A percentile compares a stretch with the other conserved stretches of the same genome.
phyloP scores from a whole-genome alignment of 495 filamentous ascomycete genomes.

The Echria macrotheca region DNA sequence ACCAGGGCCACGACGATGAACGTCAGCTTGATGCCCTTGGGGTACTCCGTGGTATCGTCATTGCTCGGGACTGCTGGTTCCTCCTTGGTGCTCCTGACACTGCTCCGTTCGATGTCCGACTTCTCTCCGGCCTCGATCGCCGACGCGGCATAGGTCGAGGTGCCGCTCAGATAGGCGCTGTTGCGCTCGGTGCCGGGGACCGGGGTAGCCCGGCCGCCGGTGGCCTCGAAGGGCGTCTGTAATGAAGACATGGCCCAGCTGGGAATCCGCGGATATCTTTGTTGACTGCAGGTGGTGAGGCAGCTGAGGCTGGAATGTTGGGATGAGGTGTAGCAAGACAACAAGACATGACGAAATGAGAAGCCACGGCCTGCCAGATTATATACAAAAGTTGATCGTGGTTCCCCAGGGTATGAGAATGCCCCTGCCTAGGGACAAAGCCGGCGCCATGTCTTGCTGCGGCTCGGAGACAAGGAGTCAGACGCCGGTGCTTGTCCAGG shows the following conservation, averaged over 20 bases:
- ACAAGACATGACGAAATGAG: not conserved
- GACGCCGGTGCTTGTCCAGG: no score
- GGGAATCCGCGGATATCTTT: no score
- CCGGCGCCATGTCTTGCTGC: no score
- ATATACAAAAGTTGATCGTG: no score
- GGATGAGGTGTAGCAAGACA: not conserved
- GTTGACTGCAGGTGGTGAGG: no score
- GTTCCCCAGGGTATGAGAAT: no score
- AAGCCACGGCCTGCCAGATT: no score
- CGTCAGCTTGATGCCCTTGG: constrained; percentile 27
- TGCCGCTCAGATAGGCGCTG: constrained; percentile 15
- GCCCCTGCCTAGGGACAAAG: no score
- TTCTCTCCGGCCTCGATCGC: constrained; percentile 7
- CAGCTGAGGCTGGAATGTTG: not conserved
- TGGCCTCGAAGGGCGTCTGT: no score
- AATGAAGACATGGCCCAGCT: not conserved
- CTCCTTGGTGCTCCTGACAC: constrained; percentile 6
- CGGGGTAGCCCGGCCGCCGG: not conserved
- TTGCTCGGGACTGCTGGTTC: not conserved
- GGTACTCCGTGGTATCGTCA: constrained; percentile 20
- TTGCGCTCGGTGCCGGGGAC: not conserved
- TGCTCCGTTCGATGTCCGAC: not conserved
- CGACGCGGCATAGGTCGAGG: constrained; percentile 14
- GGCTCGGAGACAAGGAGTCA: no score
- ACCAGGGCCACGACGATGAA: constrained; percentile 43